phyloP scores from a whole-genome alignment of 345 rosid genomes.

The Leavenworthia alabamica region DNA sequence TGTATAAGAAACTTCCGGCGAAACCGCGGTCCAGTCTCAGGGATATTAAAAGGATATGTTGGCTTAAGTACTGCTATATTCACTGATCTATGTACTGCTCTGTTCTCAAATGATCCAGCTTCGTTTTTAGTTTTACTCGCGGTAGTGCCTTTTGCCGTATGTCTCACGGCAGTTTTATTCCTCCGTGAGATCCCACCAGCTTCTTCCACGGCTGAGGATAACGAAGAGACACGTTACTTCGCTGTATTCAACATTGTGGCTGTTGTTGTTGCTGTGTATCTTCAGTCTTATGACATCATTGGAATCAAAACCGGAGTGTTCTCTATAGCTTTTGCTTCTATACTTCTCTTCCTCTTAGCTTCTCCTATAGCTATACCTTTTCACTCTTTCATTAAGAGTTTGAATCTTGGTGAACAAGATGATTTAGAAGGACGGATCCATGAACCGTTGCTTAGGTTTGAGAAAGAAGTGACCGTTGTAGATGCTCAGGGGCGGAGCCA shows the following conservation, averaged over 20 bases:
- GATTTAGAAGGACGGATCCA: conserved; percentile 34
- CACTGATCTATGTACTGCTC: conserved; percentile 49
- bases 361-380: conserved; percentile 42
- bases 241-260: conserved; percentile 44
- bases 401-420: background rate
- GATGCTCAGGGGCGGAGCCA: conserved; percentile 15
- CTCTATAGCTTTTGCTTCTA: conserved; percentile 39
- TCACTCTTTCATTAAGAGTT: conserved; percentile 22
- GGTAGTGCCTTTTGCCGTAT: conserved; percentile 43
- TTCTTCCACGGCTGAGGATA: conserved; percentile 16
- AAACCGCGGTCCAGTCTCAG: too few relatives aligned
- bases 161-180: conserved; percentile 43
- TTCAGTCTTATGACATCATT: conserved; percentile 43
- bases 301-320: conserved; percentile 37
- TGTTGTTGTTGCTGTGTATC: conserved; percentile 40
- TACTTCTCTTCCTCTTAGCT: conserved; percentile 39
- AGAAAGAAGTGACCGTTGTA: background rate
- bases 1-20: too few relatives aligned
- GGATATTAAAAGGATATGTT: too few relatives aligned
- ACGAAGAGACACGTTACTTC: conserved; percentile 36
- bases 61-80: conserved; percentile 64
- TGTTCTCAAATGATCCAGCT: conserved; percentile 43
- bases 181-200: conserved; percentile 39
- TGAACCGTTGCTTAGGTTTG: conserved; percentile 36
- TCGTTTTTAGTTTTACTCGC: conserved; percentile 47